Base-by-base conservation (phyloP, 352 stramenopile species). In the Nannochloropsis limnetica region DNA sequence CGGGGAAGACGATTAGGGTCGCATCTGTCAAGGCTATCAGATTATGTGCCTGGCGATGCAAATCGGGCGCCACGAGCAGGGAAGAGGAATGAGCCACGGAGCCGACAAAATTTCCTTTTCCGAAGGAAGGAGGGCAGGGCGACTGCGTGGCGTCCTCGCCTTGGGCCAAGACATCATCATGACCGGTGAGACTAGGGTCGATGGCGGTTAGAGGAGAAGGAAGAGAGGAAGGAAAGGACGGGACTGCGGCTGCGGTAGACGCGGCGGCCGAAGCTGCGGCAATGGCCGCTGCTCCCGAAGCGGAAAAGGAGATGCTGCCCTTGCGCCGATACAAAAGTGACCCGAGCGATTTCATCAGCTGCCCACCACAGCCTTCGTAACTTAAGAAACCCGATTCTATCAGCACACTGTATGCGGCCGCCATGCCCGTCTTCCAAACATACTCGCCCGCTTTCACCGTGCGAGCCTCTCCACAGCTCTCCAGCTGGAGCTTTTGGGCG, bases 401-500 rank as follows among this genome's bases (percentile, higher is more conserved):
- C 79, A 95, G 90, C 27, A 94, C 87, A 0, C 91, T 91, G 22
- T 83, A 89, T 2, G 84, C 85, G 80, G 91, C 93, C 49, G 89
- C 89, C 79, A 92, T 86, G 25, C 92, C 91, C 44, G 84, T 86
- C 31, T 84, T 88, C 92, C 92, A 95, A 15, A 95, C 69, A 44
- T 92, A 86, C 44, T 94, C 89, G 2, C 91, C 90, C 23, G 90
- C 87, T 1, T 67, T 83, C 74, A 93, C 89, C 27, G 90, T 87
- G 6, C 87, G 85, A 44, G 91, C 88, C 45, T 86, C 89, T 25
- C 93, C 79, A 14, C 93, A 89, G 68, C 93, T 93, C 86, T 95
- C 91, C 27, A 95, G 88, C 32, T 91, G 89, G n/a, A 92, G 94
- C 54, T 91, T 92, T 81, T 95, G 91, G 17, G 89, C 88, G 43